phyloP scores from a whole-genome alignment of 306 rosid species.

The Quercus variabilis region DNA sequence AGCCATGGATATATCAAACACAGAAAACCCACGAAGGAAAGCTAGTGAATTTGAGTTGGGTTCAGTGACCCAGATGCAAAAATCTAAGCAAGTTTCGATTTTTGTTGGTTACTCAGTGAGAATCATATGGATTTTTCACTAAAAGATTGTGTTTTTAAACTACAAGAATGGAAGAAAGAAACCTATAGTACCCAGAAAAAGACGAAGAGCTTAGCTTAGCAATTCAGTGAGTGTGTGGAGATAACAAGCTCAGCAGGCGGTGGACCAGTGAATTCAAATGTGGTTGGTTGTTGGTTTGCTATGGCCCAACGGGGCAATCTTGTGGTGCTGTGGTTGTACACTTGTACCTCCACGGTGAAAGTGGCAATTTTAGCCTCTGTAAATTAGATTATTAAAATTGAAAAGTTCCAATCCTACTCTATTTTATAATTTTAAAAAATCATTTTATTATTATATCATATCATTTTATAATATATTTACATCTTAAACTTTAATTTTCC shows the following conservation, averaged over 20 bases:
- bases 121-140: not conserved
- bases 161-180: not conserved
- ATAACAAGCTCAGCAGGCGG: not conserved
- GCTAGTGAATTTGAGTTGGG: not conserved
- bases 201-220: not conserved
- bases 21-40: slow-evolving; percentile 11
- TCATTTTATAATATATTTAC: too few species aligned
- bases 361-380: too few species aligned
- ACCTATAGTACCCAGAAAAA: not conserved
- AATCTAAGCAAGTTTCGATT: not conserved
- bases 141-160: not conserved
- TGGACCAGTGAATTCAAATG: too few species aligned
- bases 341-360: too few species aligned
- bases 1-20: slow-evolving; percentile 44
- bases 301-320: too few species aligned
- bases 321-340: too few species aligned
- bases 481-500: too few species aligned
- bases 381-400: too few species aligned
- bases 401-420: too few species aligned
- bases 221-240: not conserved
- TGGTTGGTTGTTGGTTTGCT: too few species aligned
- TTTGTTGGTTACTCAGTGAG: not conserved
- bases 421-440: too few species aligned
- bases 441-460: too few species aligned
- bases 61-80: not conserved